Evolutionary conservation across 768 basidiomycete genomes (phyloP).

Genomic region (Mycena leptocephala): DNA sequence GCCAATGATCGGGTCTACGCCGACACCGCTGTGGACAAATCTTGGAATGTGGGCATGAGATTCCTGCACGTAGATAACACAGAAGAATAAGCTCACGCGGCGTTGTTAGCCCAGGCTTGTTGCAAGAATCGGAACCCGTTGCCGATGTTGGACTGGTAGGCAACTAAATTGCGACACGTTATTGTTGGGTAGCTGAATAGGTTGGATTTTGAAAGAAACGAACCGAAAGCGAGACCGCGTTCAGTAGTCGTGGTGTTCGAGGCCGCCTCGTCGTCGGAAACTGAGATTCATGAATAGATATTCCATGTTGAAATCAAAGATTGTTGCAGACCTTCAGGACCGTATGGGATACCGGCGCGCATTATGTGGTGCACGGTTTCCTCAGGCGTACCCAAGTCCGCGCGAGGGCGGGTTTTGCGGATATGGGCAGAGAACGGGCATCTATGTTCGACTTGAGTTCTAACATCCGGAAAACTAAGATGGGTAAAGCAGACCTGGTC

Average conservation of each 20-base stretch:
- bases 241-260: background rate
- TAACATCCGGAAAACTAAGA: background rate
- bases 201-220: background rate
- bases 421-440: background rate
- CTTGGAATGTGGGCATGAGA: background rate
- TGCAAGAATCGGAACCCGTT: conserved; percentile 35
- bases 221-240: background rate
- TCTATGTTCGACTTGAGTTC: background rate
- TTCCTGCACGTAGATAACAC: background rate
- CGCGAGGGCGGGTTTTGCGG: background rate
- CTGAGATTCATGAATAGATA: background rate
- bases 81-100: conserved; percentile 5
- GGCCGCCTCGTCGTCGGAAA: background rate
- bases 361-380: background rate
- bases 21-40: background rate
- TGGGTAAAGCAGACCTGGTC: background rate
- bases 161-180: conserved; percentile 4
- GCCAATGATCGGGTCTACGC: background rate
- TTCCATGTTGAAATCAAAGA: background rate
- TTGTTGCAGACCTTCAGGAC: background rate
- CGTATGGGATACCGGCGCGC: background rate
- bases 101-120: conserved; percentile 30
- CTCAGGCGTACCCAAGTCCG: background rate
- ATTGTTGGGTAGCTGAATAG: background rate
- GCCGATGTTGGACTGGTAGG: conserved; percentile 26